Percentiles rank a stretch among this genome's conserved stretches.
Evolutionary conservation across 2,329 filamentous ascomycete genomes (phyloP).

Genomic region (Aspergillus novofumigatus): DNA sequence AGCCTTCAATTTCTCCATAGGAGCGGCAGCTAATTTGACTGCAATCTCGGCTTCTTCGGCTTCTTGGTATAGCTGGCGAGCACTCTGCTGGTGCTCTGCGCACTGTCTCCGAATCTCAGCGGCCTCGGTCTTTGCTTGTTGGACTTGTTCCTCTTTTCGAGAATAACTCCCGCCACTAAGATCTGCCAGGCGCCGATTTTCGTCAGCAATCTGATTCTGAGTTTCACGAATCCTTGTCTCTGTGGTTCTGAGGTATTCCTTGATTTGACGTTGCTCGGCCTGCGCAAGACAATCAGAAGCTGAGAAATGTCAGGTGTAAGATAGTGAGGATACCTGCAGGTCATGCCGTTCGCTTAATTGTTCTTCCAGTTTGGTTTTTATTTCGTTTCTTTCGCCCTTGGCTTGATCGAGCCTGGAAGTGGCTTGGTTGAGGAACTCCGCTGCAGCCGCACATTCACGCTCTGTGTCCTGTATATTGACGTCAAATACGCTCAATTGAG

Average conservation of each 20-base stretch:
- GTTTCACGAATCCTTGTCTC: constrained; percentile 41
- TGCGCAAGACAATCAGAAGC: constrained; percentile 36
- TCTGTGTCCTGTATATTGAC: constrained; percentile 44
- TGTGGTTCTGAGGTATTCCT: constrained; percentile 53
- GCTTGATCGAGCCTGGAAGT: constrained; percentile 42
- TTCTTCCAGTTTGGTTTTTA: constrained; percentile 51
- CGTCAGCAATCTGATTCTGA: constrained; percentile 44
- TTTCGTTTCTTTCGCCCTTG: constrained; percentile 45
- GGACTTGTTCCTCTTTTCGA: constrained; percentile 56
- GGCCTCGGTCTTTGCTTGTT: constrained; percentile 52
- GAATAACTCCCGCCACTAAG: constrained; percentile 67
- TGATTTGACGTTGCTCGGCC: constrained; percentile 63
- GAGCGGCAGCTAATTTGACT: constrained; percentile 17
- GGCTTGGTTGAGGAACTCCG: constrained; percentile 41
- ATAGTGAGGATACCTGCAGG: constrained; percentile 41
- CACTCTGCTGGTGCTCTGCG: constrained; percentile 39
- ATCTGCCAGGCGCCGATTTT: constrained; percentile 56
- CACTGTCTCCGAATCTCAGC: constrained; percentile 42
- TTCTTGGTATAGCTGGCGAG: constrained; percentile 32
- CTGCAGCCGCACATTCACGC: constrained; percentile 35
- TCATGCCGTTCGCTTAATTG: constrained; percentile 52
- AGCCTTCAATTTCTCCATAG: constrained; percentile 43
- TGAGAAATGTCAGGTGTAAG: not conserved
- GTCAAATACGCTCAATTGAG: constrained; percentile 43
- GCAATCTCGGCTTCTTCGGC: constrained; percentile 33